Evolutionary conservation across 2,329 filamentous ascomycete species (phyloP).

Genomic region (Ciborinia camelliae): DNA sequence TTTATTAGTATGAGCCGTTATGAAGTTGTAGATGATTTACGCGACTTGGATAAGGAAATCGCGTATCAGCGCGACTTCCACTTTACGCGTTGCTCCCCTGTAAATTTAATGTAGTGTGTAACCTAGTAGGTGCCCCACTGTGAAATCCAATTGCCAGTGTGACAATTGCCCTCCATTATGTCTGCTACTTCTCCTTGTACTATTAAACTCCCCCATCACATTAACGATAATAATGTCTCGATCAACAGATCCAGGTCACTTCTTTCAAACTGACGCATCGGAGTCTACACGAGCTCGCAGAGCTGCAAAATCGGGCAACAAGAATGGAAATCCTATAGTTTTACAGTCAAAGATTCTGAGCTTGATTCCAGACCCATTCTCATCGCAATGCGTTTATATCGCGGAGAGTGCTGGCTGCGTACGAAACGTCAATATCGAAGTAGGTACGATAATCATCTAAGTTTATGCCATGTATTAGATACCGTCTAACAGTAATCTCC

Average conservation of each 20-base stretch:
- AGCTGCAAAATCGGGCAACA: slow-evolving; percentile 69
- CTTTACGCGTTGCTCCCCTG: slow-evolving; percentile 26
- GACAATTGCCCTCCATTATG: slow-evolving; percentile 23
- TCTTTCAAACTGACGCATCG: slow-evolving; percentile 76
- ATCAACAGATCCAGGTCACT: slow-evolving; percentile 72
- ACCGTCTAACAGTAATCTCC: slow-evolving; percentile 18
- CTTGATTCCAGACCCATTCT: slow-evolving; percentile 63
- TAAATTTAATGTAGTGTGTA: not conserved
- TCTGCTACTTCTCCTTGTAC: not conserved
- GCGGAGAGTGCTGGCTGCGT: slow-evolving; percentile 85
- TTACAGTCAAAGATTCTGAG: slow-evolving; percentile 85
- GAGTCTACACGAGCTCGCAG: slow-evolving; percentile 51
- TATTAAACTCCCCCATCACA: not conserved
- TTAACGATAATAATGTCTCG: slow-evolving; percentile 51
- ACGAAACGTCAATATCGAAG: slow-evolving; percentile 70
- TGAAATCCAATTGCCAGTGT: not conserved
- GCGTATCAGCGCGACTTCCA: slow-evolving; percentile 21
- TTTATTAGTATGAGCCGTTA: slow-evolving; percentile 4
- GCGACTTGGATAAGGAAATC: slow-evolving; percentile 21
- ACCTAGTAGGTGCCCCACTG: not conserved
- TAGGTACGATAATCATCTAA: slow-evolving; percentile 47
- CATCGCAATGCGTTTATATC: slow-evolving; percentile 62
- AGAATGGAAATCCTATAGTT: slow-evolving; percentile 73
- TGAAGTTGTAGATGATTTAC: slow-evolving; percentile 24
- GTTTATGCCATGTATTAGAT: not conserved